These are phyloP conservation scores for Aspergillus latus DNA, from an alignment of 2,329 filamentous ascomycete genomes.

Conservation along the genomic window DNA sequence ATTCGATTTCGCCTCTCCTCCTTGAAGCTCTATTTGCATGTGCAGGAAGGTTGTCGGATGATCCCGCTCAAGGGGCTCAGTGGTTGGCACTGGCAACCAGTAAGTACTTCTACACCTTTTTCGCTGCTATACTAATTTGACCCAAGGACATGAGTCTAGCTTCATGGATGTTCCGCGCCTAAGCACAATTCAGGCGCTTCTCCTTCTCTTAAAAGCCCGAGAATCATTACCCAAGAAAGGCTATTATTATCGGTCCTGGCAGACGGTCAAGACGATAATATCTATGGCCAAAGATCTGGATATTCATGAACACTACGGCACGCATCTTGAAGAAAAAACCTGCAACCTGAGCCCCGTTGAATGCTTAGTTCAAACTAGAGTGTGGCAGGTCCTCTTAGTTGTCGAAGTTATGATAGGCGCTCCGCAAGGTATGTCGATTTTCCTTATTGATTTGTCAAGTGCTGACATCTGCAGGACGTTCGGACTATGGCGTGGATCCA, in stretches of 20 bases:
- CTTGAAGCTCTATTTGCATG: constrained; percentile 91
- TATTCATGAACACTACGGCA: constrained; percentile 79
- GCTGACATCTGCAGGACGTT: constrained; percentile 59
- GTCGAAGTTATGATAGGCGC: constrained; percentile 92
- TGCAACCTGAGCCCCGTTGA: constrained; percentile 72
- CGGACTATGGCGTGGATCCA: constrained; percentile 72
- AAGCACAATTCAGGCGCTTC: constrained; percentile 85
- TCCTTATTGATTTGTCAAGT: neutral
- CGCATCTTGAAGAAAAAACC: constrained; percentile 68
- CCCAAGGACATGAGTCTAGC: constrained; percentile 76
- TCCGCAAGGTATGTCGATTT: constrained; percentile 68
- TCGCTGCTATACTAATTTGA: constrained; percentile 9
- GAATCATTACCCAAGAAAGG: constrained; percentile 90
- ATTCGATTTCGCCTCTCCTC: constrained; percentile 84
- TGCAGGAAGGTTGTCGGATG: constrained; percentile 77
- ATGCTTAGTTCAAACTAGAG: constrained; percentile 77
- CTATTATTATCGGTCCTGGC: constrained; percentile 97
- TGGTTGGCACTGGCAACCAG: constrained; percentile 89
- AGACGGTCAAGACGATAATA: constrained; percentile 86
- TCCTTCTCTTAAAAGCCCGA: constrained; percentile 85
- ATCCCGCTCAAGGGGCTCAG: constrained; percentile 79
- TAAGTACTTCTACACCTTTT: constrained; percentile 45
- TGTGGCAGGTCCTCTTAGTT: constrained; percentile 86
- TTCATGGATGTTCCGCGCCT: constrained; percentile 90
- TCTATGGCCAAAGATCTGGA: constrained; percentile 92